Percentiles rank a stretch among this genome's conserved stretches.
Conservation (phyloP, 192 early-diverging fungal species). For the Spizellomyces sp. region DNA sequence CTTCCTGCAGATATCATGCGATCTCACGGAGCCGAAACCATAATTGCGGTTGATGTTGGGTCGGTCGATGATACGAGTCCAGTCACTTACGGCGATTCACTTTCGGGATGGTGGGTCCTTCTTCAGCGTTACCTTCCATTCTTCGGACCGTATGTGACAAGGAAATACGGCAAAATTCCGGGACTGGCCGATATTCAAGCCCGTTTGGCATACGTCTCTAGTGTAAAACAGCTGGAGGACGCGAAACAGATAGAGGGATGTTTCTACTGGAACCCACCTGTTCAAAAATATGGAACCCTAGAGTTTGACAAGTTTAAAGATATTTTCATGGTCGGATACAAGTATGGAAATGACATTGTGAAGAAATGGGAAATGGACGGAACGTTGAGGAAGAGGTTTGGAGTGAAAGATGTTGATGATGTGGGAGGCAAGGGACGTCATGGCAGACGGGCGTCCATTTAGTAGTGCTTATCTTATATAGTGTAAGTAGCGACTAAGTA, state of each 20-base stretch:
- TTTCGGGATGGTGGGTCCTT: constrained; percentile 92
- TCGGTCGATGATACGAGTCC: constrained; percentile 91
- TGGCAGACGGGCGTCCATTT: constrained; percentile 30
- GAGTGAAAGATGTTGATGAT: constrained; percentile 23
- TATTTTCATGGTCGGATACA: constrained; percentile 84
- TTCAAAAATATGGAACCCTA: constrained; percentile 80
- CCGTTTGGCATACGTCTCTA: constrained; percentile 87
- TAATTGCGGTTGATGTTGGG: constrained; percentile 96
- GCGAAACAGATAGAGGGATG: constrained; percentile 77
- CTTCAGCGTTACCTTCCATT: constrained; percentile 81
- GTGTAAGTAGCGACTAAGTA: background rate
- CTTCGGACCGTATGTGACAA: constrained; percentile 11
- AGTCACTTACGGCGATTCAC: constrained; percentile 85
- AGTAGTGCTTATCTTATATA: background rate
- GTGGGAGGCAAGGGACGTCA: constrained; percentile 5
- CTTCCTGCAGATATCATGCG: constrained; percentile 83
- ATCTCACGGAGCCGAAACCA: constrained; percentile 79
- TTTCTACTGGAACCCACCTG: constrained; percentile 87
- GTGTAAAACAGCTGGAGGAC: constrained; percentile 83
- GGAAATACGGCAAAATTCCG: constrained; percentile 72
- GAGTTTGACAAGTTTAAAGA: constrained; percentile 92
- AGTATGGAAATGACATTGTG: constrained; percentile 77
- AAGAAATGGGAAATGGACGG: constrained; percentile 81
- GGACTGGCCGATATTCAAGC: constrained; percentile 93
- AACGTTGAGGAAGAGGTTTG: constrained; percentile 57